Evolutionary conservation across 164 flowering plant species (phyloP), one percentile per base, ranked within the genome.

Genomic region (Cinnamomum micranthum): DNA sequence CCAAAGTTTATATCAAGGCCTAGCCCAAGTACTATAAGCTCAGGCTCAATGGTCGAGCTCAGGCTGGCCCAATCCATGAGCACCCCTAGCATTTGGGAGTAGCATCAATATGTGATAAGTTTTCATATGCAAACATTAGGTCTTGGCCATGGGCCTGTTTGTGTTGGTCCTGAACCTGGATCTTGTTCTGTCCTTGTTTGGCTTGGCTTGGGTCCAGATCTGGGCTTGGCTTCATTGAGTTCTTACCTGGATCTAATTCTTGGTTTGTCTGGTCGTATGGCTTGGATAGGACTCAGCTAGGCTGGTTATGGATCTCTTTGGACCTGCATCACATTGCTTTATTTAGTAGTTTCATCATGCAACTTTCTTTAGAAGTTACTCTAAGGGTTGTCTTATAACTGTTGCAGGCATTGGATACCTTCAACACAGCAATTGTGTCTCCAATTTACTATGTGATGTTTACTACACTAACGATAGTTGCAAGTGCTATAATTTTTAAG

Each of bases 401-500:
- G 27, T 79, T 82, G 20, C 88, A 93, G 98, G 97, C 98, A 52
- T 80, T 92, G 81, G 97, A 92, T 80, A 89, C 98, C 72, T 95
- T 92, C 85, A 90, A 86, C 74, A 89, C 98, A 1, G 94, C 97
- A 70, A 81, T 95, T 73, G 98, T 95, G 80, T 92, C 98, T 82
- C 98, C 97, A 63, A 89, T 95, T 69, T 92, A 92, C 74, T 95
- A 95, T 73, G 97, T 92, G 23, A 91, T 93, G 94, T 95, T 95
- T 80, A 91, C 98, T 22, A 91, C 98, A 72, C 84, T 95, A 72
- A 91, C 98, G 3, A 95, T 95, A 55, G 74, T 84, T 77, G 98
- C 98, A 10, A 92, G 94, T 77, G 94, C 88, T 59, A 92, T 95
- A 69, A 92, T 95, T 97, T 95, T 91, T 77, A 95, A 95, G 97